phyloP scores from a whole-genome alignment of 2,329 filamentous ascomycete species.

The Trichoderma sp. region DNA sequence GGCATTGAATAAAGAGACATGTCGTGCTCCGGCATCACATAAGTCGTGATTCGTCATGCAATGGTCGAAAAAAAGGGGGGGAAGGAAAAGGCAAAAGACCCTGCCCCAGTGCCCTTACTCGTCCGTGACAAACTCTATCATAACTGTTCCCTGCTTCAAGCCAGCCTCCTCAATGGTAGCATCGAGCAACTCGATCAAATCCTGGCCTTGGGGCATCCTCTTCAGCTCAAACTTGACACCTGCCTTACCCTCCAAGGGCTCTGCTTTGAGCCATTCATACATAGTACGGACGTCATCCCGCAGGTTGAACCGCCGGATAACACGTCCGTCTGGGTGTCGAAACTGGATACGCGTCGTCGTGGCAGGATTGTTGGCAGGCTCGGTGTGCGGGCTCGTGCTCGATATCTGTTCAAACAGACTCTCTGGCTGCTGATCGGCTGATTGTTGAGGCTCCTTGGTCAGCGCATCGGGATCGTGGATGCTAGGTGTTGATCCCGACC shows the following conservation, averaged over 20 bases:
- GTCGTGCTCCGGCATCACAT: neutral
- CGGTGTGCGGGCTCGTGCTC: constrained; percentile 67
- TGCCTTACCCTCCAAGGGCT: constrained; percentile 74
- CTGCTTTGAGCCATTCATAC: constrained; percentile 95
- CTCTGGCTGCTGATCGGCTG: constrained; percentile 37
- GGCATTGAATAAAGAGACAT: neutral
- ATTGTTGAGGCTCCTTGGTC: constrained; percentile 57
- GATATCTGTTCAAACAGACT: constrained; percentile 69
- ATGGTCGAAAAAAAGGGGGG: neutral
- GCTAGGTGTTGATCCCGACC: constrained; percentile 44
- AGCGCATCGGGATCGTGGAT: constrained; percentile 82
- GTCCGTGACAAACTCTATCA: constrained; percentile 79
- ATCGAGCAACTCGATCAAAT: constrained; percentile 74
- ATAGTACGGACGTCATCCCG: constrained; percentile 75
- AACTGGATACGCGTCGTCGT: constrained; percentile 89
- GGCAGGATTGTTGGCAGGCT: constrained; percentile 68
- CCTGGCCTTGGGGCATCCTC: constrained; percentile 71
- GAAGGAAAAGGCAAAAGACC: neutral
- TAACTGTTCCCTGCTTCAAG: constrained; percentile 88
- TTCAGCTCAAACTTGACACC: constrained; percentile 84
- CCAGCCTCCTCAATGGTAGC: constrained; percentile 75
- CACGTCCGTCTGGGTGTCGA: constrained; percentile 75
- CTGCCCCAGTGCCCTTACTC: constrained; percentile 33
- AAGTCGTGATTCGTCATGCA: constrained; percentile 11
- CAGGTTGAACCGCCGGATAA: constrained; percentile 81